A percentile compares a stretch with the other conserved stretches of the same genome.
These are phyloP conservation scores for Elymus sibiricus DNA, from an alignment of 176 grass and related monocot species.

Conservation along the genomic window DNA sequence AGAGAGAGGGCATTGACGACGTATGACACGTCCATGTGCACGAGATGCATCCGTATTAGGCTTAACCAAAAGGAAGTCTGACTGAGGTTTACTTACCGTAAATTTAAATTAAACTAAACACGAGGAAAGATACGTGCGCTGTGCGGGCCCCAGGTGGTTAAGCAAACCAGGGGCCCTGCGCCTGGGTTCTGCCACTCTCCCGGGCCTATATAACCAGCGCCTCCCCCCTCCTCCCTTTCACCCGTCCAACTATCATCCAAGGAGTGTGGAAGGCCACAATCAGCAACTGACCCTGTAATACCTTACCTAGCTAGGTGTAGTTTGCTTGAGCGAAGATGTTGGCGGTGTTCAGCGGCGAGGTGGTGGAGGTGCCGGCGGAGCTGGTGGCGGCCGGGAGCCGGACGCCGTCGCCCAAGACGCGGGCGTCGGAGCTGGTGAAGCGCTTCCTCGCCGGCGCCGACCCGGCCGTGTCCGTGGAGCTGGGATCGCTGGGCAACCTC, in stretches of 20 bases:
- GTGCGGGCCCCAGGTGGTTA: constrained; percentile 15
- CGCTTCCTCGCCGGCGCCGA: constrained; percentile 51
- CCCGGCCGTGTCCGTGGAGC: constrained; percentile 67
- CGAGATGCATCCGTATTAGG: neutral
- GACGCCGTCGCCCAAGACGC: constrained; percentile 94
- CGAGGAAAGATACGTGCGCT: neutral
- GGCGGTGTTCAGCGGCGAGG: constrained; percentile 86
- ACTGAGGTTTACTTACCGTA: too few relatives aligned
- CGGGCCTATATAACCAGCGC: constrained; percentile 8
- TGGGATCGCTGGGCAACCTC: constrained; percentile 50
- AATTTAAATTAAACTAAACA: neutral
- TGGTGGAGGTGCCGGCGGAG: constrained; percentile 87
- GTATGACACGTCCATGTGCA: constrained; percentile 4
- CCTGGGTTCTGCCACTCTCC: neutral
- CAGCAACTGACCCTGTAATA: neutral
- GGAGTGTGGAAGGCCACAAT: constrained; percentile 19
- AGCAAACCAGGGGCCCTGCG: neutral
- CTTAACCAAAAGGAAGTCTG: neutral
- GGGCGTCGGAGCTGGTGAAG: constrained; percentile 55
- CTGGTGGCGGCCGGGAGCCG: constrained; percentile 87
- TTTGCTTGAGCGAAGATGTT: constrained; percentile 41
- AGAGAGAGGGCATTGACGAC: neutral
- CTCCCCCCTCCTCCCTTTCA: neutral
- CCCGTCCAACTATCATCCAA: neutral
- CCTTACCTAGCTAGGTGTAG: neutral